Conservation (phyloP, 306 rosid species). For the Begonia masoniana region DNA sequence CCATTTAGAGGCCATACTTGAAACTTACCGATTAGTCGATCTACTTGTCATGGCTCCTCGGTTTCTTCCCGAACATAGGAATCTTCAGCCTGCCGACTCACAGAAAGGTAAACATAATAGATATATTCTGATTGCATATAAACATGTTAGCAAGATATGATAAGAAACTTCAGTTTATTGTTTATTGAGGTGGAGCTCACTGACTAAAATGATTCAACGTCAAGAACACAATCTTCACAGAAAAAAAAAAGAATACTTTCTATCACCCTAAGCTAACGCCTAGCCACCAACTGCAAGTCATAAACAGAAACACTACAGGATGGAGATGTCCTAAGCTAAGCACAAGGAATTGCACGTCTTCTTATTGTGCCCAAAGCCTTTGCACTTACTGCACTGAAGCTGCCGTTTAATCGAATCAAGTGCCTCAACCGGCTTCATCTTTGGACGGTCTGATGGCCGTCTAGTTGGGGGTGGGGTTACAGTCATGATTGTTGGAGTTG, state of each 20-base stretch:
- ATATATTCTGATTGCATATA: no score
- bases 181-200: no score
- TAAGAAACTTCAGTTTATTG: no score
- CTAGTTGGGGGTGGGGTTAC: slow-evolving; percentile 95
- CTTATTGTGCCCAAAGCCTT: slow-evolving; percentile 94
- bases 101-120: no score
- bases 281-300: slow-evolving; percentile 2
- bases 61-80: no score
- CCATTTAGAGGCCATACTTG: no score
- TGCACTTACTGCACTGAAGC: slow-evolving; percentile 93
- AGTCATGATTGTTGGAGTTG: slow-evolving; percentile 18
- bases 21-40: no score
- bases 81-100: no score
- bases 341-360: slow-evolving; percentile 62
- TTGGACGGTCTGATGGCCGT: slow-evolving; percentile 92
- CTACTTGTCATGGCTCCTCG: no score
- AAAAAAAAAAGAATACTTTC: neutral
- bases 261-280: neutral
- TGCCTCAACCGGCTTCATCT: slow-evolving; percentile 52
- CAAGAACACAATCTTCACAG: neutral
- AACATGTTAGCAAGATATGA: no score
- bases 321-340: slow-evolving; percentile 6
- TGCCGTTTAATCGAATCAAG: slow-evolving; percentile 71
- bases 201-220: no score
- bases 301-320: no score